These are phyloP conservation scores for Eutrema yunnanense DNA, from an alignment of 345 rosid genomes.

Conservation along the genomic window DNA sequence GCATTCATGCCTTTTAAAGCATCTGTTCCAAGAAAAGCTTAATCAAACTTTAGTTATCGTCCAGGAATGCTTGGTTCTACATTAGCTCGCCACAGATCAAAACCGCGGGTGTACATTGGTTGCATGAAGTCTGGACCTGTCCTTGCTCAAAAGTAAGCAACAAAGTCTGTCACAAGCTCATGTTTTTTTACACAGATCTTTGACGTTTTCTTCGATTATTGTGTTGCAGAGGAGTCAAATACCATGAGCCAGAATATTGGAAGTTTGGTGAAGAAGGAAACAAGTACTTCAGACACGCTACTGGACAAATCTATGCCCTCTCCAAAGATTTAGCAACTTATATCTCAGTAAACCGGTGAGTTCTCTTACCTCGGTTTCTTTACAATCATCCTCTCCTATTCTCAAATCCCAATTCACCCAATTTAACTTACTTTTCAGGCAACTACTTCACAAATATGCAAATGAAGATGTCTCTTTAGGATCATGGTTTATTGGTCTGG, in stretches of 20 bases:
- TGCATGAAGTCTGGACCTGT: conserved; percentile 99
- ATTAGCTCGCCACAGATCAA: conserved; percentile 51
- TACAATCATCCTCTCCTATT: background rate
- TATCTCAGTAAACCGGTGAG: conserved; percentile 63
- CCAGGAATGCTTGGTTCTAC: conserved; percentile 58
- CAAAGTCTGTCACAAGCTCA: background rate
- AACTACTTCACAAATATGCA: conserved; percentile 74
- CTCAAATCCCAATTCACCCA: background rate
- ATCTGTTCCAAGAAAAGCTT: conserved; percentile 4
- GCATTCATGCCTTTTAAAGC: background rate
- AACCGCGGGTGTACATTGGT: conserved; percentile 72
- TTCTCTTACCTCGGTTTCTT: background rate
- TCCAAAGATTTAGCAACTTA: conserved; percentile 93
- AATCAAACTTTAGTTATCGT: background rate
- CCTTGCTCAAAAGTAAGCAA: conserved; percentile 63
- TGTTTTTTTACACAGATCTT: background rate
- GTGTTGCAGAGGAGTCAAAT: conserved; percentile 59
- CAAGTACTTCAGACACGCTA: conserved; percentile 84
- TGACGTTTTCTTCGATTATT: background rate
- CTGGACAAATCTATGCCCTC: conserved; percentile 85
- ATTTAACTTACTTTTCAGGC: conserved; percentile 28
- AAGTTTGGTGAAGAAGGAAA: conserved; percentile 96
- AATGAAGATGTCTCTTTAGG: conserved; percentile 94
- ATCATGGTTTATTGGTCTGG: conserved; percentile 81
- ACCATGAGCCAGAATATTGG: conserved; percentile 89